Evolutionary conservation across 1,284 basidiomycete genomes (phyloP).

Genomic region (Irpex sp.): DNA sequence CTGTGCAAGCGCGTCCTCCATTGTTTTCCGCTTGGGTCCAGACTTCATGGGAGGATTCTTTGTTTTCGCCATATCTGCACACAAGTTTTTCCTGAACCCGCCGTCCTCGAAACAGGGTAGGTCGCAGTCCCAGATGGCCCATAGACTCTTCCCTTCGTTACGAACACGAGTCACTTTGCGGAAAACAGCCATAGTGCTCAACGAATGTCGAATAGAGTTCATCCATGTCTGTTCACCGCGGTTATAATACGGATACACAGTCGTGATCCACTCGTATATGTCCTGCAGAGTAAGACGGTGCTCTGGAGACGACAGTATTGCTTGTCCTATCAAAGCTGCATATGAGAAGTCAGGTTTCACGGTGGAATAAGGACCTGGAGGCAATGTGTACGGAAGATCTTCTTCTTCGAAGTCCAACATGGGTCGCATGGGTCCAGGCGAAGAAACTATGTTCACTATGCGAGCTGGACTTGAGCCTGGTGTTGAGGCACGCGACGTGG

Average conservation of each 20-base stretch:
- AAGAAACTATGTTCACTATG: constrained; percentile 71
- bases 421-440: constrained; percentile 68
- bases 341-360: constrained; percentile 86
- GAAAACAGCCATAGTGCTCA: constrained; percentile 80
- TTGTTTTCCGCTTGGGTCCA: constrained; percentile 20
- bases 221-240: constrained; percentile 95
- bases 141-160: constrained; percentile 66
- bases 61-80: constrained; percentile 55
- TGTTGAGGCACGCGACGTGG: constrained; percentile 45
- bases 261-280: constrained; percentile 95
- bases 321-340: constrained; percentile 94
- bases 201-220: constrained; percentile 86
- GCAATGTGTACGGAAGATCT: constrained; percentile 70
- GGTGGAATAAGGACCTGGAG: constrained; percentile 76
- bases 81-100: constrained; percentile 66
- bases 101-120: constrained; percentile 67
- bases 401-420: constrained; percentile 56
- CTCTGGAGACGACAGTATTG: constrained; percentile 81
- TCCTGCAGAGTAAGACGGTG: constrained; percentile 90
- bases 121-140: constrained; percentile 75
- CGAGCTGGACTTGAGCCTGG: constrained; percentile 46
- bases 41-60: constrained; percentile 27
- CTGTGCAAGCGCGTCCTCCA: constrained; percentile 23
- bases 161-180: constrained; percentile 67
- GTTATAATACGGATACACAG: constrained; percentile 91